Conservation (phyloP, 2,329 filamentous ascomycete species). For the Ophiostoma sp. region DNA sequence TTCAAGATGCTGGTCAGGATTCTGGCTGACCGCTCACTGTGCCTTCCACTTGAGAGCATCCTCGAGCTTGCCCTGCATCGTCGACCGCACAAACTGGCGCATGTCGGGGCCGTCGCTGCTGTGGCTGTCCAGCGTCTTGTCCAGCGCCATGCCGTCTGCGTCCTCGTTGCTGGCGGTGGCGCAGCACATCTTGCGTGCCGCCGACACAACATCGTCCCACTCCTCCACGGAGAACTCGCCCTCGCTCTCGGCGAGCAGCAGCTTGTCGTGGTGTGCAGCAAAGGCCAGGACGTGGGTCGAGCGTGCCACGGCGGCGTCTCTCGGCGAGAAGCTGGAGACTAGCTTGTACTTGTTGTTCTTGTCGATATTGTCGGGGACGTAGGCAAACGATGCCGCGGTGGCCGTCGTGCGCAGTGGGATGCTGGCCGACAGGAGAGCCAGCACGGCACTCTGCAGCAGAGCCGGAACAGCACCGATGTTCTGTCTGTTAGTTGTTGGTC, state of each 20-base stretch:
- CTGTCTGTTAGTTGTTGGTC: constrained; percentile 39
- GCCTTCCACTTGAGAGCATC: constrained; percentile 54
- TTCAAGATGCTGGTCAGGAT: not conserved
- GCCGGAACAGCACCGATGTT: constrained; percentile 75
- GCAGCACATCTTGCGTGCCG: constrained; percentile 62
- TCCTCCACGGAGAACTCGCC: constrained; percentile 69
- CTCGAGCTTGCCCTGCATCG: constrained; percentile 51
- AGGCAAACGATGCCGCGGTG: constrained; percentile 59
- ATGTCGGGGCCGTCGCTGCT: constrained; percentile 49
- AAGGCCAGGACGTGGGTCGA: constrained; percentile 83
- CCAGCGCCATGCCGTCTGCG: constrained; percentile 14
- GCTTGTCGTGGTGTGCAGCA: constrained; percentile 63
- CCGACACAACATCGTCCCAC: constrained; percentile 66
- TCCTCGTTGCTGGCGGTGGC: constrained; percentile 25
- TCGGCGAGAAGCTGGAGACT: constrained; percentile 56
- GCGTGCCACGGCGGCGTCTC: constrained; percentile 55
- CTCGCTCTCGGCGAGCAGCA: constrained; percentile 76
- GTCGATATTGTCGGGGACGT: constrained; percentile 46
- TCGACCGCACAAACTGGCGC: constrained; percentile 57
- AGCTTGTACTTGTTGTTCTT: constrained; percentile 36
- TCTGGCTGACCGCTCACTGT: not conserved
- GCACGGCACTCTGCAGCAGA: constrained; percentile 71
- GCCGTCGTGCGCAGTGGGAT: constrained; percentile 72
- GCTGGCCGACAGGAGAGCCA: constrained; percentile 71
- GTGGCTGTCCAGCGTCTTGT: constrained; percentile 35